Base-by-base conservation (phyloP, 345 rosid species). In the Melaleuca quinquenervia region DNA sequence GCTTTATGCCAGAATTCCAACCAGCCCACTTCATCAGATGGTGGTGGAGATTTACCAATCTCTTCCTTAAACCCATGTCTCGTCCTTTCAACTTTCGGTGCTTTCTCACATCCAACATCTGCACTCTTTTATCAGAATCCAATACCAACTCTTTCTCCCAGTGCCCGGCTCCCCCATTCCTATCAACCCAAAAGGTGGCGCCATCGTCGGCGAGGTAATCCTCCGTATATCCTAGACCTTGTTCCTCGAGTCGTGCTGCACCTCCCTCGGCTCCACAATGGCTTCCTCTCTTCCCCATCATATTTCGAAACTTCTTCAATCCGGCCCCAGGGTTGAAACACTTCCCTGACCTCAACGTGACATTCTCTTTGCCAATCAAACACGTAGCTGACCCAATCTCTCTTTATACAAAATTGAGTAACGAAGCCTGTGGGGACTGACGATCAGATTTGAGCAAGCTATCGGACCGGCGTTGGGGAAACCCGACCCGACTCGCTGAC, bases 261-360 rank as follows among this genome's bases (percentile, higher is more conserved):
- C 92, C 90, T 95, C 98, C 89, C 97, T 94, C 92, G 94, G 75
- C 92, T 96, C 98, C 22, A 95, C 92, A 74, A 96, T 96, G 3
- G 98, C 95, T 90, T 96, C 96, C 3, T 94, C 98, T 89, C 98
- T 90, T 90, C 93, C 94, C 95, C 91, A 94, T 97, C 99, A 95
- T 2, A 95, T 94, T 91, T 95, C 96, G 84, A 95, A 96, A 80
- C 94, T 95, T 85, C 91, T 94, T 85, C 87, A 90, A 60, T 90
- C 96, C 6, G 94, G 85, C 87, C 41, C 41, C 41, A 2, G 41
- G 41, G 4, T 41, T 41, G 2, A 41, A 41, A 41, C 41, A 55
- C 27, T 55, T 22, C 22, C 2, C 24, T 0, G 56, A 55, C 60
- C 60, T 55, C 0, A 0, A 55, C 60, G 22, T 24, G 60, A 22